Evolutionary conservation across 768 basidiomycete species (phyloP).

Genomic region (Boletus sensibilis): DNA sequence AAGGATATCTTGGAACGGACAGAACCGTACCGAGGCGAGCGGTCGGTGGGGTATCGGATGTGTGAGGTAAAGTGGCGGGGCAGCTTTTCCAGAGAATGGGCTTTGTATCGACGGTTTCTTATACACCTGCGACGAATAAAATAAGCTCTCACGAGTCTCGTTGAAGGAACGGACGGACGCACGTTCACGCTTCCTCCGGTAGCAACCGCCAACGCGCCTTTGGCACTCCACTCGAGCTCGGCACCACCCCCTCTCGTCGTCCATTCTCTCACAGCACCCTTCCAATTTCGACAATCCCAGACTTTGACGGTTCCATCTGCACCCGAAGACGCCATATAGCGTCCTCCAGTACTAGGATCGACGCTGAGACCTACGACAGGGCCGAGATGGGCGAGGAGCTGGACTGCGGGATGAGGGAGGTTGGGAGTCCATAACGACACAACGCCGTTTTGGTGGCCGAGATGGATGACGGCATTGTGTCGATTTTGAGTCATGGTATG

Average conservation of each 20-base stretch:
- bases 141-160: background rate
- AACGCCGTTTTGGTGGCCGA: slow-evolving; percentile 93
- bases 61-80: slow-evolving; percentile 86
- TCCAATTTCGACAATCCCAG: slow-evolving; percentile 98
- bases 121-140: slow-evolving; percentile 56
- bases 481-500: slow-evolving; percentile 84
- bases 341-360: slow-evolving; percentile 80
- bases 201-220: slow-evolving; percentile 78
- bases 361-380: slow-evolving; percentile 79
- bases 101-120: slow-evolving; percentile 62
- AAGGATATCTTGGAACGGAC: slow-evolving; percentile 85
- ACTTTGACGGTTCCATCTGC: slow-evolving; percentile 88
- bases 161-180: slow-evolving; percentile 18
- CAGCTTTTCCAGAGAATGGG: slow-evolving; percentile 43
- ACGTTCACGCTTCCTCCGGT: slow-evolving; percentile 85
- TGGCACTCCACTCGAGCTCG: slow-evolving; percentile 82
- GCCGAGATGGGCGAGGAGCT: slow-evolving; percentile 86
- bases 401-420: slow-evolving; percentile 86
- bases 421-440: slow-evolving; percentile 99
- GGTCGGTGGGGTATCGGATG: slow-evolving; percentile 82
- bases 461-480: slow-evolving; percentile 91
- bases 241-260: slow-evolving; percentile 62
- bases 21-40: slow-evolving; percentile 74
- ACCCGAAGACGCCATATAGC: slow-evolving; percentile 90
- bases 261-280: slow-evolving; percentile 82